phyloP scores from a whole-genome alignment of 2,329 filamentous ascomycete species.

The Stagonosporopsis chrysanthemi region DNA sequence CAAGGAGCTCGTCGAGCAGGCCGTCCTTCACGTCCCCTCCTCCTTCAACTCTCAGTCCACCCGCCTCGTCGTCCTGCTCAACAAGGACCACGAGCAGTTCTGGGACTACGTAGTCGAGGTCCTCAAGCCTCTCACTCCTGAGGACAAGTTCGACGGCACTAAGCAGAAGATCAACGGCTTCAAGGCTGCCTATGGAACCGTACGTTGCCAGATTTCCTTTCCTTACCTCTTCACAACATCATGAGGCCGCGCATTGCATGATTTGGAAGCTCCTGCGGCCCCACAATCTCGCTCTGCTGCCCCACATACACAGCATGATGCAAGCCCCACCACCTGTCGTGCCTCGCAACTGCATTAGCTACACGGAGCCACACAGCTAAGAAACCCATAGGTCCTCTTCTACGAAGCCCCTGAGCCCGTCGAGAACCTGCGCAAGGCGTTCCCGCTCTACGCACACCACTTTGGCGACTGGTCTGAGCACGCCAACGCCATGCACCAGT shows the following conservation, averaged over 20 bases:
- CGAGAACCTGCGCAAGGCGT: constrained; percentile 71
- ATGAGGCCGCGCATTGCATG: background rate
- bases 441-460: constrained; percentile 76
- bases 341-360: background rate
- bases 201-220: constrained; percentile 52
- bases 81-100: constrained; percentile 83
- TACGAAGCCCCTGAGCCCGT: constrained; percentile 79
- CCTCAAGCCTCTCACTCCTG: constrained; percentile 73
- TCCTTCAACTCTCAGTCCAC: constrained; percentile 91
- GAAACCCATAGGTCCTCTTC: constrained; percentile 72
- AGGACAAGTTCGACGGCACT: constrained; percentile 67
- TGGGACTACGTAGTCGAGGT: constrained; percentile 76
- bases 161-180: constrained; percentile 64
- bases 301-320: constrained; percentile 25
- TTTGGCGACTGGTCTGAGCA: constrained; percentile 82
- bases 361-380: constrained; percentile 16
- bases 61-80: constrained; percentile 78
- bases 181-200: constrained; percentile 76
- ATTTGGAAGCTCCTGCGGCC: constrained; percentile 11
- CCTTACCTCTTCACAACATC: background rate
- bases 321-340: constrained; percentile 5
- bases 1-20: constrained; percentile 66
- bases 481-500: constrained; percentile 83
- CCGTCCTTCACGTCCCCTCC: constrained; percentile 74
- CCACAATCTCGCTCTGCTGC: constrained; percentile 11